These are phyloP conservation scores for Begonia loranthoides DNA, from an alignment of 306 rosid genomes.

Conservation along the genomic window DNA sequence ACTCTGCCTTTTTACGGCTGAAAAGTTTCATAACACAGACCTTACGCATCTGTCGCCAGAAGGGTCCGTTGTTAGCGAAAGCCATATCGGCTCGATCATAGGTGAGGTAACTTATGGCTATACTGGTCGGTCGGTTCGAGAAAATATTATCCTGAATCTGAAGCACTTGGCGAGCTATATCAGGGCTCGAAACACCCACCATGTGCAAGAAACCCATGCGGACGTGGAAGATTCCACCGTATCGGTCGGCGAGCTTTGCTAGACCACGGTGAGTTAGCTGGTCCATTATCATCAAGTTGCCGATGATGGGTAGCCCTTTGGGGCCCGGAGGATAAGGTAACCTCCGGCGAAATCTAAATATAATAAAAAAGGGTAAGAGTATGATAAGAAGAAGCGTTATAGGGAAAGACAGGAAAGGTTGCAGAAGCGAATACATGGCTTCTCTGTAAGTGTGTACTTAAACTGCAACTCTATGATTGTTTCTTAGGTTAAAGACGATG, in stretches of 20 bases:
- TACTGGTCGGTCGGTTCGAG: slow-evolving; percentile 71
- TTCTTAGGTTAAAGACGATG: too few relatives aligned
- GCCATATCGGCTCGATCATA: slow-evolving; percentile 93
- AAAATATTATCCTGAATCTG: slow-evolving; percentile 65
- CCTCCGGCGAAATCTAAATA: slow-evolving; percentile 12
- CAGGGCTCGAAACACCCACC: slow-evolving; percentile 45
- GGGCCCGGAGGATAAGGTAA: slow-evolving; percentile 76
- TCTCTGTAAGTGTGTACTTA: too few relatives aligned
- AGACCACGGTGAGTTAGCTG: slow-evolving; percentile 77
- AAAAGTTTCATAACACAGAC: slow-evolving; percentile 79
- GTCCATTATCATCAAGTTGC: slow-evolving; percentile 70
- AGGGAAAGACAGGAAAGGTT: too few relatives aligned
- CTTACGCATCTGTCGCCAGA: slow-evolving; percentile 89
- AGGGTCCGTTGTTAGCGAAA: slow-evolving; percentile 82
- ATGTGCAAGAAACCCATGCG: slow-evolving; percentile 68
- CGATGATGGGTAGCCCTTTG: slow-evolving; percentile 55
- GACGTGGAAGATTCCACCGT: slow-evolving; percentile 71
- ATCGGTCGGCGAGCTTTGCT: slow-evolving; percentile 37
- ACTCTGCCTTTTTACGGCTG: slow-evolving; percentile 72
- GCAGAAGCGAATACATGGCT: too few relatives aligned
- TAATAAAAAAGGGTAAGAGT: slow-evolving; percentile 15
- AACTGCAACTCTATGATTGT: too few relatives aligned
- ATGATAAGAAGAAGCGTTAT: slow-evolving; percentile 5
- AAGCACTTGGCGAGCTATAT: slow-evolving; percentile 62
- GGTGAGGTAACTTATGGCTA: slow-evolving; percentile 75